Conservation (phyloP, 495 filamentous ascomycete genomes). For the Lichina pygmaea region DNA sequence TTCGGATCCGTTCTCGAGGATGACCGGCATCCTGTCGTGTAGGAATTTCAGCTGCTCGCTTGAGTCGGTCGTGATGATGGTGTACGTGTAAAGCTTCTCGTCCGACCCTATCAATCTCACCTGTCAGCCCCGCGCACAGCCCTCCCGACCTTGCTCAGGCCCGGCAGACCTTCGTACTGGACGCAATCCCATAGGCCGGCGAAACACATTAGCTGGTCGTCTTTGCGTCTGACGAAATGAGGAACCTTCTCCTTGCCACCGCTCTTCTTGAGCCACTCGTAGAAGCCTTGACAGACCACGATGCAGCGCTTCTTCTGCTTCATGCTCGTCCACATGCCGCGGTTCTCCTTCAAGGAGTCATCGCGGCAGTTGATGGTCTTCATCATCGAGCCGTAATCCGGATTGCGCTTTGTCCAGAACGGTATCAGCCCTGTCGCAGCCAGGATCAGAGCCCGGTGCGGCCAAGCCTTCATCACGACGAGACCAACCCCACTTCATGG, state of each 20-base stretch:
- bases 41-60: slow-evolving; percentile 58
- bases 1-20: slow-evolving; percentile 50
- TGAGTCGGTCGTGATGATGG: slow-evolving; percentile 71
- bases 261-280: slow-evolving; percentile 78
- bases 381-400: slow-evolving; percentile 47
- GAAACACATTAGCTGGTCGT: slow-evolving; percentile 64
- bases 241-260: slow-evolving; percentile 56
- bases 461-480: background rate
- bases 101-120: slow-evolving; percentile 15
- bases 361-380: slow-evolving; percentile 90
- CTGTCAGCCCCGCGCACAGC: slow-evolving; percentile 1
- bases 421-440: slow-evolving; percentile 34
- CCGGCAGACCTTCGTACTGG: slow-evolving; percentile 36
- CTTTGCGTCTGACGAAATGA: slow-evolving; percentile 54
- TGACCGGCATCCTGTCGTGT: slow-evolving; percentile 88
- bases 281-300: slow-evolving; percentile 74
- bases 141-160: background rate
- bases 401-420: slow-evolving; percentile 69
- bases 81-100: slow-evolving; percentile 58
- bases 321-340: slow-evolving; percentile 80
- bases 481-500: slow-evolving; percentile 62
- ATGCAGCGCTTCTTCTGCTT: slow-evolving; percentile 71
- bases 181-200: slow-evolving; percentile 86
- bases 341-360: slow-evolving; percentile 49
- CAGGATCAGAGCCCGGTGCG: slow-evolving; percentile 8